Conservation (phyloP, 306 rosid genomes). For the Erythrophleum fordii region DNA sequence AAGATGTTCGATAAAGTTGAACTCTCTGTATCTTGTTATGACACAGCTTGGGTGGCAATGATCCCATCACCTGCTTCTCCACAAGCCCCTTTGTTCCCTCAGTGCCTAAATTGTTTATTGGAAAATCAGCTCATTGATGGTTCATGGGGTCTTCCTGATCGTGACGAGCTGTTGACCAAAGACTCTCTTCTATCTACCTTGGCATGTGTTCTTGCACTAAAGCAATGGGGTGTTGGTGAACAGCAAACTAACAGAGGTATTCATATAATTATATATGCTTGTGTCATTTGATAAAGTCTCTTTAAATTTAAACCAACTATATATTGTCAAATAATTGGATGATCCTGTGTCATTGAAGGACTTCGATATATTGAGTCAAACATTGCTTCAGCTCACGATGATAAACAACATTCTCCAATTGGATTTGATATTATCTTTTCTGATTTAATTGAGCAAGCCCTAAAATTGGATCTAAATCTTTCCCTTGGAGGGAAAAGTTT, state of each 20-base stretch:
- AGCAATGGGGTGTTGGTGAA: background rate
- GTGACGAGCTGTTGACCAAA: background rate
- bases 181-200: background rate
- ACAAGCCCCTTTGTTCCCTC: background rate
- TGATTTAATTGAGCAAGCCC: background rate
- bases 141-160: background rate
- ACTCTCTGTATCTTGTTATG: background rate
- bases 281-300: background rate
- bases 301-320: too few species aligned
- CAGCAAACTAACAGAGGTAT: background rate
- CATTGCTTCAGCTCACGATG: background rate
- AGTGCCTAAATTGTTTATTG: background rate
- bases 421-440: background rate
- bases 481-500: background rate
- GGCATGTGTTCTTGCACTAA: background rate
- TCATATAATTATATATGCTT: background rate
- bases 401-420: background rate
- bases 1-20: background rate
- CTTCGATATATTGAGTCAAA: background rate
- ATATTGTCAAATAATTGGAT: background rate
- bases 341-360: background rate
- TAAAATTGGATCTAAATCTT: background rate
- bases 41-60: background rate
- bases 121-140: background rate
- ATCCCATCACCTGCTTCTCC: background rate